These are phyloP conservation scores for Pseudogymnoascus sp. DNA, from an alignment of 2,329 filamentous ascomycete species.

Conservation along the genomic window DNA sequence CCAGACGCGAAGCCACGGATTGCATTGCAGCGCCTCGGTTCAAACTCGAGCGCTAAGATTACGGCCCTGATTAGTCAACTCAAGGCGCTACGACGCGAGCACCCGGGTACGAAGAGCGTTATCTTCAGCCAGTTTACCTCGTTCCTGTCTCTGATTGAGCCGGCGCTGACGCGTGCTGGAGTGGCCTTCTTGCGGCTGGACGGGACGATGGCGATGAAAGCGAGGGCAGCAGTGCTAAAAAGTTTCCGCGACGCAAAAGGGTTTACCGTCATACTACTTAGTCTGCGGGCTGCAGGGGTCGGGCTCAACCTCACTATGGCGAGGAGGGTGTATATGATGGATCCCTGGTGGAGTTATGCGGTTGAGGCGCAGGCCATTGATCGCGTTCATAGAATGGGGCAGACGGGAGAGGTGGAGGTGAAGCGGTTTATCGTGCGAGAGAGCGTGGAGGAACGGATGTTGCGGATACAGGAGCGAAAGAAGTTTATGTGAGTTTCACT, in stretches of 20 bases:
- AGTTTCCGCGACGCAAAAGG: constrained; percentile 57
- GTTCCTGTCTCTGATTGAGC: constrained; percentile 84
- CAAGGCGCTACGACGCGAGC: constrained; percentile 53
- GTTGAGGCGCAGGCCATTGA: constrained; percentile 97
- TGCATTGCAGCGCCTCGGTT: constrained; percentile 50
- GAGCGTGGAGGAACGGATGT: constrained; percentile 92
- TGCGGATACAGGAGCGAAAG: constrained; percentile 88
- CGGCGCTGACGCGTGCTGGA: constrained; percentile 61
- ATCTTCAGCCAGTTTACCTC: constrained; percentile 97
- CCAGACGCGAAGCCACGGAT: constrained; percentile 42
- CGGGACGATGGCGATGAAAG: constrained; percentile 79
- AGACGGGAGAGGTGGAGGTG: constrained; percentile 76
- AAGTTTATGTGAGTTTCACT: constrained; percentile 71
- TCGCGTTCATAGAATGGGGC: constrained; percentile 93
- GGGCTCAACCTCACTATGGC: constrained; percentile 88
- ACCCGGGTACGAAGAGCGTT: constrained; percentile 73
- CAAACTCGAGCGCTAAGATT: constrained; percentile 79
- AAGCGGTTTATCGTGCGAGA: constrained; percentile 80
- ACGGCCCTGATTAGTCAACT: constrained; percentile 69
- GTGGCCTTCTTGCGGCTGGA: constrained; percentile 83
- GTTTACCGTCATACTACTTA: constrained; percentile 72
- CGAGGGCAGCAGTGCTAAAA: constrained; percentile 66
- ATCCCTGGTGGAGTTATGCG: constrained; percentile 98
- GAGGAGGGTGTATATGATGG: constrained; percentile 94
- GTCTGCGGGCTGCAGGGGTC: constrained; percentile 82